Evolutionary conservation across 192 early-diverging fungal species (phyloP).

Genomic region (Podila epigama): DNA sequence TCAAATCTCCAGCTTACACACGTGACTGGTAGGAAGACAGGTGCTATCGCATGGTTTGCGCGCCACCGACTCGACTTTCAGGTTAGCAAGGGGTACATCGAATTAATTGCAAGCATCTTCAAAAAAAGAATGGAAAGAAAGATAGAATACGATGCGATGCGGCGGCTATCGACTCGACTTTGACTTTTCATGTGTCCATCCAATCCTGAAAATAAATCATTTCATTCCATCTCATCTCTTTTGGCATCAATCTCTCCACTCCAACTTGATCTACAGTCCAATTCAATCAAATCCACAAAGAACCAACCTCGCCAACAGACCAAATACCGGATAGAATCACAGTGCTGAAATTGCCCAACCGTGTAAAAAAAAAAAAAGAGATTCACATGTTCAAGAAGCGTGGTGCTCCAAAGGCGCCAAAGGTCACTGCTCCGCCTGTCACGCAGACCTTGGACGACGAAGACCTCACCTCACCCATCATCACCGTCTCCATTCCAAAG

Average conservation of each 20-base stretch:
- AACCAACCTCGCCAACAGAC: not conserved
- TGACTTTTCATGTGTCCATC: too few species aligned
- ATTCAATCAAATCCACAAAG: too few species aligned
- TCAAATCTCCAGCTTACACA: not conserved
- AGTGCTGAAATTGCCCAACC: not conserved
- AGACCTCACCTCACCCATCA: slow-evolving; percentile 12
- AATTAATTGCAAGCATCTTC: not conserved
- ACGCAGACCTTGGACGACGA: slow-evolving; percentile 12
- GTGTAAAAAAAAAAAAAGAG: not conserved
- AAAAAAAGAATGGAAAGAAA: not conserved
- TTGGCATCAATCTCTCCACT: too few species aligned
- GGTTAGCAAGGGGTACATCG: too few species aligned
- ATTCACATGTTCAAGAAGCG: slow-evolving; percentile 41
- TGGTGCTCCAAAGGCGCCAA: slow-evolving; percentile 5
- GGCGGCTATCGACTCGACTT: too few species aligned
- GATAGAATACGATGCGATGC: too few species aligned
- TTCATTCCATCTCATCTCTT: too few species aligned
- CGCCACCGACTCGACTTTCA: too few species aligned
- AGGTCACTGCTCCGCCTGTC: not conserved
- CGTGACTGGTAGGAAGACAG: not conserved
- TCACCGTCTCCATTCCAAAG: slow-evolving; percentile 42
- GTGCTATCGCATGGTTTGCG: not conserved
- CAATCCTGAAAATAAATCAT: too few species aligned
- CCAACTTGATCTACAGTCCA: too few species aligned
- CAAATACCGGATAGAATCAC: not conserved